These are phyloP conservation scores for Candida khao-thaluensis DNA, from an alignment of 805 yeast genomes.

Conservation along the genomic window DNA sequence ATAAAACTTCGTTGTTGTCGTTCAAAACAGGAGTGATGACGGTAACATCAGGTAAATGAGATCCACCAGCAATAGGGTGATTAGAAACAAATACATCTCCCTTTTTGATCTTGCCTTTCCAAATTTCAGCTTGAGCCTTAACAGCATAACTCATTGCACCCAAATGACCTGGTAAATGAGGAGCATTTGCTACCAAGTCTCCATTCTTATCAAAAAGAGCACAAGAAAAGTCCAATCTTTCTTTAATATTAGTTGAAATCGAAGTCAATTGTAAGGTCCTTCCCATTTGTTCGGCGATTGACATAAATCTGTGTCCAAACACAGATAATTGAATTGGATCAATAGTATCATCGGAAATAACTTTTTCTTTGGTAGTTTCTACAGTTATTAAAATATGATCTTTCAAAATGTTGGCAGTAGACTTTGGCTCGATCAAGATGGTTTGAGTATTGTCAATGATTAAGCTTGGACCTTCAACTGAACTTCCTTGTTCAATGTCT, in stretches of 20 bases:
- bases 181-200: conserved; percentile 80
- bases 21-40: conserved; percentile 17
- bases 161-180: conserved; percentile 81
- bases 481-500: conserved; percentile 49
- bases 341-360: conserved; percentile 23
- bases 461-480: conserved; percentile 34
- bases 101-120: conserved; percentile 61
- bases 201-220: conserved; percentile 78
- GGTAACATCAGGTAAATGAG: conserved; percentile 69
- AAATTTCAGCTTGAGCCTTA: conserved; percentile 56
- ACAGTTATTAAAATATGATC: conserved; percentile 54
- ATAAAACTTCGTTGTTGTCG: conserved; percentile 17
- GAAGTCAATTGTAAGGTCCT: conserved; percentile 72
- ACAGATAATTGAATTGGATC: conserved; percentile 75
- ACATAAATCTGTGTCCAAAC: conserved; percentile 82
- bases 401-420: conserved; percentile 52
- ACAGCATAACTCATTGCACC: conserved; percentile 85
- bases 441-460: conserved; percentile 81
- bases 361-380: conserved; percentile 7
- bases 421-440: conserved; percentile 63
- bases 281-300: conserved; percentile 89
- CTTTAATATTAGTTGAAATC: conserved; percentile 79
- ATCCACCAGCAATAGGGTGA: conserved; percentile 80
- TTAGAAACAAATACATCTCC: conserved; percentile 78
- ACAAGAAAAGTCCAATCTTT: conserved; percentile 78